These are phyloP conservation scores for Lepiota brunneoincarnata DNA, from an alignment of 768 basidiomycete species.

Conservation along the genomic window DNA sequence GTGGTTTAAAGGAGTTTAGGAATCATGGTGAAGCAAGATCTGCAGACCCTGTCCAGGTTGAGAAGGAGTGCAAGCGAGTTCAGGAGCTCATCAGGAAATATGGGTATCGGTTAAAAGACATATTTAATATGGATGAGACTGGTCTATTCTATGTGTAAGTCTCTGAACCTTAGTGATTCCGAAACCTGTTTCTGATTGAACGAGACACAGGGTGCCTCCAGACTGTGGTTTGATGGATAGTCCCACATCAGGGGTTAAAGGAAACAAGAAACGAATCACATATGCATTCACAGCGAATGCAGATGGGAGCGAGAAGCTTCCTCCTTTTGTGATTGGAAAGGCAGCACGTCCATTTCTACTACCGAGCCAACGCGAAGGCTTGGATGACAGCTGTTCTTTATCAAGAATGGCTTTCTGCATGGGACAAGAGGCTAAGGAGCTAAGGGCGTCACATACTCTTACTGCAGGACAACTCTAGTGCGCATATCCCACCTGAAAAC, in stretches of 20 bases:
- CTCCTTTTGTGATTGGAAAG: constrained; percentile 32
- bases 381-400: constrained; percentile 36
- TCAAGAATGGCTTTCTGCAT: constrained; percentile 31
- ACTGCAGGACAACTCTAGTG: constrained; percentile 30
- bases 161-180: background rate
- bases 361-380: constrained; percentile 33
- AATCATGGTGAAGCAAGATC: constrained; percentile 34
- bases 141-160: constrained; percentile 31
- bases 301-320: constrained; percentile 28
- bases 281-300: constrained; percentile 32
- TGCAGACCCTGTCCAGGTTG: constrained; percentile 18
- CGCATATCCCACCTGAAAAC: constrained; percentile 20
- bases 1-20: constrained; percentile 24
- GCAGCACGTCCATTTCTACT: constrained; percentile 28
- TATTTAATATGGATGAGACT: too few species aligned
- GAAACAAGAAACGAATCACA: constrained; percentile 28
- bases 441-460: constrained; percentile 26
- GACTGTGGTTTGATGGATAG: constrained; percentile 25
- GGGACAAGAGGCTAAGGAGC: constrained; percentile 24
- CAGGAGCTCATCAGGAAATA: constrained; percentile 24
- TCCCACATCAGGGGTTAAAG: constrained; percentile 27
- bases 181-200: constrained; percentile 13
- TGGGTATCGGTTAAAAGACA: constrained; percentile 24
- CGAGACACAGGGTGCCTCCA: too few species aligned
- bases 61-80: constrained; percentile 21